Evolutionary conservation across 495 filamentous ascomycete genomes (phyloP).

Genomic region (Xylaria nigripes): DNA sequence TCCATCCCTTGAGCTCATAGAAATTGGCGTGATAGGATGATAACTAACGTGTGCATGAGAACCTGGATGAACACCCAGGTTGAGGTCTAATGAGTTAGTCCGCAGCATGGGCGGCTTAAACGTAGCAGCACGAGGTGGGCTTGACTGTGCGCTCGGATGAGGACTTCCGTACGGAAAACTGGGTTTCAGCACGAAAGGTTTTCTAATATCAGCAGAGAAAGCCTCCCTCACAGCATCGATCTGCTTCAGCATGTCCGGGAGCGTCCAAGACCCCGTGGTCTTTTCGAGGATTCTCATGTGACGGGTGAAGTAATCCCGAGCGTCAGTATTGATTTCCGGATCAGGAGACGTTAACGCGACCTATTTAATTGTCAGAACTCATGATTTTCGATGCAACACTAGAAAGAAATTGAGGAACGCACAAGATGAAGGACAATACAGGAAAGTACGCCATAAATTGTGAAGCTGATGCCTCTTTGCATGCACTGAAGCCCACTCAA

Average conservation of each 20-base stretch:
- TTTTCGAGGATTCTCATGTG: conserved; percentile 94
- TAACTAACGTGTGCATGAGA: conserved; percentile 67
- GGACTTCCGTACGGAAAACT: conserved; percentile 86
- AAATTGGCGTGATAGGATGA: conserved; percentile 78
- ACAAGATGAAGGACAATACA: conserved; percentile 96
- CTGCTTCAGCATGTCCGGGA: conserved; percentile 86
- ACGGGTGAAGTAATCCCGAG: conserved; percentile 82
- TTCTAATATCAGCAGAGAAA: conserved; percentile 79
- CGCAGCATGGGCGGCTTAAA: conserved; percentile 35
- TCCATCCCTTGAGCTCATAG: conserved; percentile 61
- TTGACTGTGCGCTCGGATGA: conserved; percentile 48
- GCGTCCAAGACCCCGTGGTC: conserved; percentile 76
- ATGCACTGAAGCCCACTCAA: conserved; percentile 81
- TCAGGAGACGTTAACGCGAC: conserved; percentile 92
- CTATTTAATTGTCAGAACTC: conserved; percentile 36
- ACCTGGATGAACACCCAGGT: conserved; percentile 36
- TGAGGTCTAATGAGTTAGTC: conserved; percentile 35
- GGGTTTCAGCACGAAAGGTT: conserved; percentile 81
- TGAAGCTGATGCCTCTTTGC: conserved; percentile 91
- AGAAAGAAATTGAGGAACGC: conserved; percentile 30
- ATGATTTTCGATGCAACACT: not conserved
- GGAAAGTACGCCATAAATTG: conserved; percentile 84
- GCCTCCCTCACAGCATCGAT: conserved; percentile 85
- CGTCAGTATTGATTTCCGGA: conserved; percentile 75
- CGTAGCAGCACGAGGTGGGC: conserved; percentile 47